phyloP scores from a whole-genome alignment of 2,329 filamentous ascomycete genomes.

The Epichloe glyceriae region DNA sequence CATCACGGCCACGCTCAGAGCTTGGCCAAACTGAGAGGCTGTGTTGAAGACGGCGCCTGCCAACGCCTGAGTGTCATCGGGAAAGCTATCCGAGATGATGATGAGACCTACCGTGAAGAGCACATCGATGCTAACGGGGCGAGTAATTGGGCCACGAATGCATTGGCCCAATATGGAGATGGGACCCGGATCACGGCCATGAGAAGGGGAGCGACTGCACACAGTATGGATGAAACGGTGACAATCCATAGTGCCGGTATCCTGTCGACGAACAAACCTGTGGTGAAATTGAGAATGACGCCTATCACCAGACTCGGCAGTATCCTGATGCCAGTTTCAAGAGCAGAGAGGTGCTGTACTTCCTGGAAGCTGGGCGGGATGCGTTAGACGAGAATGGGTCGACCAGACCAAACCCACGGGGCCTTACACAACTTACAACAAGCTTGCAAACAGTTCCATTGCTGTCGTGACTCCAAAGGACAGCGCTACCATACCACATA shows the following conservation, averaged over 20 bases:
- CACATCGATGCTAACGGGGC: conserved; percentile 28
- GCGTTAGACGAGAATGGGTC: not conserved
- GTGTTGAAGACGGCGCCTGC: conserved; percentile 52
- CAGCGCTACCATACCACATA: conserved; percentile 37
- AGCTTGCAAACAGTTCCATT: conserved; percentile 32
- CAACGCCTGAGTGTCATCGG: conserved; percentile 41
- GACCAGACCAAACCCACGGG: not conserved
- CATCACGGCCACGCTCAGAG: conserved; percentile 33
- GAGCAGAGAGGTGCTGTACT: conserved; percentile 30
- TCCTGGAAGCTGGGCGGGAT: conserved; percentile 31
- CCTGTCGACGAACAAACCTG: conserved; percentile 32
- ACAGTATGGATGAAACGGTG: conserved; percentile 25
- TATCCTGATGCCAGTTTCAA: conserved; percentile 32
- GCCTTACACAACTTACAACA: conserved; percentile 27
- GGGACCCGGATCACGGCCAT: conserved; percentile 38
- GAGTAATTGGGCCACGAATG: conserved; percentile 30
- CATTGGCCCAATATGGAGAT: conserved; percentile 38
- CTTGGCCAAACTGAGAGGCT: conserved; percentile 40
- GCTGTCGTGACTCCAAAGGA: conserved; percentile 32
- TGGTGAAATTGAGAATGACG: conserved; percentile 27
- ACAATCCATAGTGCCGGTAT: conserved; percentile 28
- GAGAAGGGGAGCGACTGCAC: conserved; percentile 33
- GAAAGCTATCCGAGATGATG: conserved; percentile 40
- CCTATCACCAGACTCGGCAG: conserved; percentile 33
- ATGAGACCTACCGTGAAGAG: conserved; percentile 44